Evolutionary conservation across 2,329 filamentous ascomycete genomes (phyloP), one percentile per base, ranked within the genome.

Genomic region (Ilyonectria robusta): DNA sequence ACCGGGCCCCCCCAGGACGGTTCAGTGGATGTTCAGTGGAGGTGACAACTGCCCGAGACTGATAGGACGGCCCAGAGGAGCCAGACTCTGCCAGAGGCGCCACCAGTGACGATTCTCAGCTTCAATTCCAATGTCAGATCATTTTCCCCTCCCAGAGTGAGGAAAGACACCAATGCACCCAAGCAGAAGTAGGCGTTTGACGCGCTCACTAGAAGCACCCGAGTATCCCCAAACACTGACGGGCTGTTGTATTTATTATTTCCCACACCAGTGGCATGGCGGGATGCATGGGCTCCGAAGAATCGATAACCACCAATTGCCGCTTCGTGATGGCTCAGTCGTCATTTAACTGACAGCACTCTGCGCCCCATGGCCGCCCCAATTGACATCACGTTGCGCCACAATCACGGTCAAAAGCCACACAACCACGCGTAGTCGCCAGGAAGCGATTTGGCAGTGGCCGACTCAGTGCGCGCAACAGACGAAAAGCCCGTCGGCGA

Each of bases 351-450:
- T 71, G 62, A 63, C 67, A 62, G 62, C 64, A 56, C 31, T 42
- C 50, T 59, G 33, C 56, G 44, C 31, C 42, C 21, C 51, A 48
- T 44, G 50, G 19, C 21, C 26, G 51, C 54, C 50, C 70, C 57
- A 56, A 62, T 63, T 68, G 67, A 72, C 70, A 70, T 68, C 63
- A 70, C 60, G 48, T 47, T 37, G 59, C 60, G 72, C 70, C 72
- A 73, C 69, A 72, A 58, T 59, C 13, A 59, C 19, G 23, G 51
- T 53, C 9, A 29, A 71, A 54, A 15, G 66, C 68, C 72, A 66
- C 69, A 70, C 37, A 9, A 53, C 44, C 62, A 73, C 66, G 59
- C 46, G 33, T 68, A 26, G n/a, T 62, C 58, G 9, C 40, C 44
- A 47, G 44, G 46, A 21, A 21, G 7, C 8, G 37, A 37, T 56